Percentiles rank a stretch among this genome's conserved stretches.
Conservation (phyloP, 768 basidiomycete species). For the Suillus discolor region DNA sequence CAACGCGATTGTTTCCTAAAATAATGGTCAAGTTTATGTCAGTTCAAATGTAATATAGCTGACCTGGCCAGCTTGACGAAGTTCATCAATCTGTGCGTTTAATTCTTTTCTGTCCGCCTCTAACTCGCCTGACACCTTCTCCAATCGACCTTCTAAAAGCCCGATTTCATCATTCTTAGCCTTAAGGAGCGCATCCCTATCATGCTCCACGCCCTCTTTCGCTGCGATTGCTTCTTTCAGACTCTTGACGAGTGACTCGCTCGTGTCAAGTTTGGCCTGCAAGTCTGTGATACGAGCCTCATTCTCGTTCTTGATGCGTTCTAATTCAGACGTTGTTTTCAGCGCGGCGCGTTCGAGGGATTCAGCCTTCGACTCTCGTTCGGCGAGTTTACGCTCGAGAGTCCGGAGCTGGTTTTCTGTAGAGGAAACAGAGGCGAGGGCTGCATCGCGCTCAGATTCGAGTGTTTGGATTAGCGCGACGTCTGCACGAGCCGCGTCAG, state of each 20-base stretch:
- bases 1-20: slow-evolving; percentile 88
- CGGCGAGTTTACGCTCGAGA: slow-evolving; percentile 45
- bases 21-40: slow-evolving; percentile 11
- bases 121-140: slow-evolving; percentile 46
- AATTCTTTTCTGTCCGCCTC: slow-evolving; percentile 70
- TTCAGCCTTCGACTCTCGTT: slow-evolving; percentile 47
- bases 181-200: slow-evolving; percentile 51
- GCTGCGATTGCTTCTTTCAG: slow-evolving; percentile 56
- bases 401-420: slow-evolving; percentile 46
- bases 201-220: slow-evolving; percentile 51
- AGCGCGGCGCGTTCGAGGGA: slow-evolving; percentile 47
- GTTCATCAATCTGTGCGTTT: slow-evolving; percentile 74
- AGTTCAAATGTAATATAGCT: slow-evolving; percentile 18
- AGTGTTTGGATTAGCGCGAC: slow-evolving; percentile 29
- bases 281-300: slow-evolving; percentile 45
- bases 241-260: slow-evolving; percentile 44
- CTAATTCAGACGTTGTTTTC: slow-evolving; percentile 42
- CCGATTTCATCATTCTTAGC: slow-evolving; percentile 65
- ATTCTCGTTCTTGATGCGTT: slow-evolving; percentile 48
- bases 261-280: slow-evolving; percentile 47
- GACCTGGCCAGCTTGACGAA: slow-evolving; percentile 88
- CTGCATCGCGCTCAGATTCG: slow-evolving; percentile 48
- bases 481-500: slow-evolving; percentile 26
- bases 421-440: slow-evolving; percentile 39
- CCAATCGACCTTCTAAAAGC: slow-evolving; percentile 50